Conservation (phyloP, 129 eudicot genomes). For the Escallonia herrerae region DNA sequence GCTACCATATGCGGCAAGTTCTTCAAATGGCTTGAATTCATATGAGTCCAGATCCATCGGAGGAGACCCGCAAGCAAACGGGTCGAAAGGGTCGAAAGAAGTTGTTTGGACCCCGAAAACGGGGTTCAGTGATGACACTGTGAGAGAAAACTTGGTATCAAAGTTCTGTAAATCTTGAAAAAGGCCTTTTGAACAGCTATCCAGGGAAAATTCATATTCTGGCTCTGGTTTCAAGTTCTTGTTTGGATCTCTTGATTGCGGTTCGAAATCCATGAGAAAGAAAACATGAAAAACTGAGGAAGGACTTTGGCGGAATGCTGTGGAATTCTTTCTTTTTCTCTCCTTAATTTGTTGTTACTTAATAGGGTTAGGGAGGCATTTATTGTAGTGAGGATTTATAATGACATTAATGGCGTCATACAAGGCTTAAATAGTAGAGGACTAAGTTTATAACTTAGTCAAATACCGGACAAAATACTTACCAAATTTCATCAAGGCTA, state of each 20-base stretch:
- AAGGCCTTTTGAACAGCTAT: constrained; percentile 23
- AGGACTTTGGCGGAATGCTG: constrained; percentile 22
- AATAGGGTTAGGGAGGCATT: constrained; percentile 28
- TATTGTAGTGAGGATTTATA: constrained; percentile 15
- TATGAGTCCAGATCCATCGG: constrained; percentile 25
- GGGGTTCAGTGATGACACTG: constrained; percentile 34
- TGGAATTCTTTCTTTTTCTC: constrained; percentile 13
- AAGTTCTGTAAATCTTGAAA: constrained; percentile 49
- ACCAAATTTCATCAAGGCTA: not conserved
- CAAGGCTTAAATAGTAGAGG: constrained; percentile 25
- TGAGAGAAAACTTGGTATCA: constrained; percentile 28
- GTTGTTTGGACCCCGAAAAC: constrained; percentile 20
- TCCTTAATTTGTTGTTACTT: constrained; percentile 19
- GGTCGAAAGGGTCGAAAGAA: constrained; percentile 47
- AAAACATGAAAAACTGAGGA: constrained; percentile 15
- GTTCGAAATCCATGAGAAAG: constrained; percentile 39
- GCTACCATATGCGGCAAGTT: constrained; percentile 13
- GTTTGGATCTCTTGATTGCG: constrained; percentile 20
- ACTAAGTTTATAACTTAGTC: constrained; percentile 26
- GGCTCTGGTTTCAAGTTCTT: constrained; percentile 28
- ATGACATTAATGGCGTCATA: constrained; percentile 19
- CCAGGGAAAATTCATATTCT: constrained; percentile 37
- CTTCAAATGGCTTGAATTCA: constrained; percentile 46
- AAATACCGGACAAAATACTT: constrained; percentile 2
- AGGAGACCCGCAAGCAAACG: constrained; percentile 20